phyloP scores from a whole-genome alignment of 805 yeast genomes.

The Lipomyces chichibuensis region DNA sequence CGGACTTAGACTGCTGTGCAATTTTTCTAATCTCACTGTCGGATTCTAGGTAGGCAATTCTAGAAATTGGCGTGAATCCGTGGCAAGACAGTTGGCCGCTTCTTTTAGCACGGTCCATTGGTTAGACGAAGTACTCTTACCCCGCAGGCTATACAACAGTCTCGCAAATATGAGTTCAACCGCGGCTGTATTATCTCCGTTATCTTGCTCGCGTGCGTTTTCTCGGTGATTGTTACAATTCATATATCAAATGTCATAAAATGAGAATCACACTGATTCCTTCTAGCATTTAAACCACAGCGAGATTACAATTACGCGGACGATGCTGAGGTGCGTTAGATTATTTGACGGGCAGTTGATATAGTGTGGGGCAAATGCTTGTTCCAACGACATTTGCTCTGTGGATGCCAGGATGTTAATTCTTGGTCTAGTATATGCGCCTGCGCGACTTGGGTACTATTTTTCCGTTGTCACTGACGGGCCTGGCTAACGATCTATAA shows the following conservation, averaged over 20 bases:
- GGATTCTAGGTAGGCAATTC: too few species aligned
- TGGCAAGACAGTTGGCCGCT: too few species aligned
- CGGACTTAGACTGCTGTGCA: too few species aligned
- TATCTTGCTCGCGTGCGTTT: conserved; percentile 25
- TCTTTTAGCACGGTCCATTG: background rate
- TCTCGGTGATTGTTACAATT: background rate
- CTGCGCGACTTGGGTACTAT: conserved; percentile 53
- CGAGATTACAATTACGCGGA: conserved; percentile 48
- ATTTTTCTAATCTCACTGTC: too few species aligned
- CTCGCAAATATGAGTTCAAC: conserved; percentile 18
- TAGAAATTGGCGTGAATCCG: too few species aligned
- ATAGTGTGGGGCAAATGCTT: background rate
- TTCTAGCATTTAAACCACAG: conserved; percentile 32
- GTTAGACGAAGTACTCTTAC: background rate
- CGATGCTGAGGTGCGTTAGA: conserved; percentile 37
- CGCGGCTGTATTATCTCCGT: background rate
- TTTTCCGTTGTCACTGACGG: background rate
- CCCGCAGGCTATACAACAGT: background rate
- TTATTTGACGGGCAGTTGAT: background rate
- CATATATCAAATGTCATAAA: background rate
- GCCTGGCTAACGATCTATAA: background rate
- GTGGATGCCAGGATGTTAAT: background rate
- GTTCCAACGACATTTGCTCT: background rate
- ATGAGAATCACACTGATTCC: background rate
- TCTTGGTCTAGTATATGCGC: conserved; percentile 52